Percentiles rank a stretch among this genome's conserved stretches.
Evolutionary conservation across 2,329 filamentous ascomycete genomes (phyloP).

Genomic region (Xylariaceae sp.): DNA sequence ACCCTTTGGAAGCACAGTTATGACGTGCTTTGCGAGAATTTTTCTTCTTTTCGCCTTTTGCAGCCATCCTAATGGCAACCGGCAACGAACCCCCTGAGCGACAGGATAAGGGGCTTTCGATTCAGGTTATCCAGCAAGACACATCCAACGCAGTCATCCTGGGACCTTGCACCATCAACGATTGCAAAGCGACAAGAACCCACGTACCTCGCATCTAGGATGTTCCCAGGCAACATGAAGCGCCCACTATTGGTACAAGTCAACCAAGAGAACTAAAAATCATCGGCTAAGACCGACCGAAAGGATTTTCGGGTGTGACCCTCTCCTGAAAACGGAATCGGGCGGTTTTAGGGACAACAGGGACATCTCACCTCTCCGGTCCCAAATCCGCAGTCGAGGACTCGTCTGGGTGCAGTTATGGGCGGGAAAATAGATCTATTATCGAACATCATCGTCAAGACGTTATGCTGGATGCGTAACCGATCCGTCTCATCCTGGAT

Average conservation of each 20-base stretch:
- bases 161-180: neutral
- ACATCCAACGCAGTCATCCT: neutral
- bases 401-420: slow-evolving; percentile 48
- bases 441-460: slow-evolving; percentile 61
- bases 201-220: slow-evolving; percentile 57
- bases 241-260: slow-evolving; percentile 47
- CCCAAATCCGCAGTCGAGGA: slow-evolving; percentile 70
- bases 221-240: slow-evolving; percentile 59
- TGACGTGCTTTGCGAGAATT: neutral
- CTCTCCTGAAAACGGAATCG: neutral
- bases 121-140: neutral
- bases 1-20: neutral
- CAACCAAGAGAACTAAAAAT: slow-evolving; percentile 1
- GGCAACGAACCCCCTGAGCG: neutral
- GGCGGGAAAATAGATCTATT: slow-evolving; percentile 65
- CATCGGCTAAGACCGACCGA: neutral
- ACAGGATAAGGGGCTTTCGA: neutral
- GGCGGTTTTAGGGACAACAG: slow-evolving; percentile 1
- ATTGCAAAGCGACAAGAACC: neutral
- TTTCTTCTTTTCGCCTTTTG: neutral
- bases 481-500: slow-evolving; percentile 61
- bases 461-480: slow-evolving; percentile 56
- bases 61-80: neutral
- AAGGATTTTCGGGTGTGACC: neutral
- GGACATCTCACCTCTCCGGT: slow-evolving; percentile 42